Conservation (phyloP, 345 rosid species). For the Firmiana major region DNA sequence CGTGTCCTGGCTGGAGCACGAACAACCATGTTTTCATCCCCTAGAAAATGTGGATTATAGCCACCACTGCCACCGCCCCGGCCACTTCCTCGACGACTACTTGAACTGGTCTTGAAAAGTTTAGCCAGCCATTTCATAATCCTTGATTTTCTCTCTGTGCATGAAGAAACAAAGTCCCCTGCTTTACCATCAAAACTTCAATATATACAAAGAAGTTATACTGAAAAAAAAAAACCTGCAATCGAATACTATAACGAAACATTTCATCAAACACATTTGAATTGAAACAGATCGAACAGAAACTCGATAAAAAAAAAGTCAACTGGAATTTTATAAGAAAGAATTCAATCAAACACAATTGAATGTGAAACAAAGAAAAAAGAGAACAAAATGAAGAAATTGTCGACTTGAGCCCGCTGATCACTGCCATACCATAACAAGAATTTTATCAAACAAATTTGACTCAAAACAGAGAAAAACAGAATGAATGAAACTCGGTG, state of each 20-base stretch:
- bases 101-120: slow-evolving; percentile 61
- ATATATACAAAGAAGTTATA: background rate
- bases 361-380: background rate
- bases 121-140: slow-evolving; percentile 91
- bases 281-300: no score
- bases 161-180: slow-evolving; percentile 74
- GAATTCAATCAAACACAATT: no score
- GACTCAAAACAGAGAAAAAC: background rate
- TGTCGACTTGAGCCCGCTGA: background rate
- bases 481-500: background rate
- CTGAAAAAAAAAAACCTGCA: background rate
- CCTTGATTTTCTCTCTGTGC: slow-evolving; percentile 75
- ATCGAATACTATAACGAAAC: background rate
- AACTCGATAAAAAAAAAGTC: no score
- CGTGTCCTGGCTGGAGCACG: slow-evolving; percentile 55
- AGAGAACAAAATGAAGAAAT: background rate
- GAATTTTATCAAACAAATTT: background rate
- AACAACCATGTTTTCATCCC: slow-evolving; percentile 77
- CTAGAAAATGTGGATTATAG: slow-evolving; percentile 60
- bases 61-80: slow-evolving; percentile 27
- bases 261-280: background rate
- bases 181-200: slow-evolving; percentile 27
- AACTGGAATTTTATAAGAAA: no score
- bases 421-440: background rate
- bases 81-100: slow-evolving; percentile 33